These are phyloP conservation scores for Leccinum obscurum DNA, from an alignment of 768 basidiomycete genomes.

Conservation along the genomic window DNA sequence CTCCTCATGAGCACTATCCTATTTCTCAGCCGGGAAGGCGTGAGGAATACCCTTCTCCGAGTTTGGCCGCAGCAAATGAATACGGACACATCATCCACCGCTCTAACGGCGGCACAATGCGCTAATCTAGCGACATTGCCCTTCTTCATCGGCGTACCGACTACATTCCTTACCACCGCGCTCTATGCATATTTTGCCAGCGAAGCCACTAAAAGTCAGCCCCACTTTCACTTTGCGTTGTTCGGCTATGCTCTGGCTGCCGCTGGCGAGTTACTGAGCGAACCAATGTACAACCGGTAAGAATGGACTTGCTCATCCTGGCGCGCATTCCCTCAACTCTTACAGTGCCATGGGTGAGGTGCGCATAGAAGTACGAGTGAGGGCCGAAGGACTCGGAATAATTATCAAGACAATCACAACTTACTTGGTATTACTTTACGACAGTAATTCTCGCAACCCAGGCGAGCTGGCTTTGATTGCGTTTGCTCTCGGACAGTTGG, in stretches of 20 bases:
- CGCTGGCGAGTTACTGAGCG: conserved; percentile 73
- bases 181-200: conserved; percentile 59
- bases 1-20: conserved; percentile 86
- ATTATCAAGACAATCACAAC: conserved; percentile 71
- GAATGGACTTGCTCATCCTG: conserved; percentile 21
- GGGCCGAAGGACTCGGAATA: conserved; percentile 85
- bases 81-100: conserved; percentile 1
- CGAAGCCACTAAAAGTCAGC: conserved; percentile 55
- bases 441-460: conserved; percentile 32
- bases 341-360: conserved; percentile 68
- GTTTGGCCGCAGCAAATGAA: conserved; percentile 31
- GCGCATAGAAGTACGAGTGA: conserved; percentile 69
- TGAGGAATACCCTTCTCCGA: conserved; percentile 84
- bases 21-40: conserved; percentile 91
- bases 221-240: conserved; percentile 63
- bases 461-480: conserved; percentile 67
- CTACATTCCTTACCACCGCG: conserved; percentile 51
- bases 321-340: conserved; percentile 20
- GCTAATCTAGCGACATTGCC: conserved; percentile 64
- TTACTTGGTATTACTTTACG: conserved; percentile 61
- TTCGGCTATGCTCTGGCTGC: conserved; percentile 73
- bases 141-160: conserved; percentile 62
- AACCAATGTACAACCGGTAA: conserved; percentile 79
- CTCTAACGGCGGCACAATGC: conserved; percentile 20
- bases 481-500: conserved; percentile 84